phyloP scores from a whole-genome alignment of 2,329 filamentous ascomycete genomes.

The Trichoderma citrinoviride region DNA sequence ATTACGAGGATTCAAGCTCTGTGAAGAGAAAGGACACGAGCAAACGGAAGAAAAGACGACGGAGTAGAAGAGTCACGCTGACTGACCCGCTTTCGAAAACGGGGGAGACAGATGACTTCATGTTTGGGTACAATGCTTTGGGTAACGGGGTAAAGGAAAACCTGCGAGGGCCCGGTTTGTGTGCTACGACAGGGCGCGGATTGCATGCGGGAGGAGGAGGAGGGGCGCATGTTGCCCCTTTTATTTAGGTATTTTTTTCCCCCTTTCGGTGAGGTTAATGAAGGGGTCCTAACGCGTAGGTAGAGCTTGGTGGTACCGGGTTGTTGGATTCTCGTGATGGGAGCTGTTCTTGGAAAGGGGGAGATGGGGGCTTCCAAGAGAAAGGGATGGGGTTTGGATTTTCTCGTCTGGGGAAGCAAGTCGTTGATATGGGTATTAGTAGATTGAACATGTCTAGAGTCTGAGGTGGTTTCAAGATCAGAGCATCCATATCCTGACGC shows the following conservation, averaged over 20 bases:
- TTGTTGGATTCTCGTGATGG: neutral
- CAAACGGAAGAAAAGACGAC: too few species aligned
- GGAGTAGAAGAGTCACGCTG: neutral
- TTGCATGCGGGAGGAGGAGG: neutral
- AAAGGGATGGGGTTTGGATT: neutral
- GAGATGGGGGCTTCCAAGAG: neutral
- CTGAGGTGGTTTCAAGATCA: neutral
- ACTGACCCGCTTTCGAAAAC: neutral
- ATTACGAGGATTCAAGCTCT: too few species aligned
- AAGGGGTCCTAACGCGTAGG: too few species aligned
- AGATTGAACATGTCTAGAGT: neutral
- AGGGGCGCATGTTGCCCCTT: neutral
- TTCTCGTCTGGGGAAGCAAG: too few species aligned
- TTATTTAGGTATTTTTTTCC: neutral
- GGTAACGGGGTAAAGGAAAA: neutral
- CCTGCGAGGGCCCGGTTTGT: conserved; percentile 18
- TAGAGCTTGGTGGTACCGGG: neutral
- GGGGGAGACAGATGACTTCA: neutral
- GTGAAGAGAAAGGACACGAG: too few species aligned
- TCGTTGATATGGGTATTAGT: neutral
- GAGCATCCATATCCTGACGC: neutral
- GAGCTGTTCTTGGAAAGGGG: neutral
- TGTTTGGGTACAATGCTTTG: neutral
- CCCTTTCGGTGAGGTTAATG: too few species aligned
- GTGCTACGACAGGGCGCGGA: neutral